Conservation (phyloP, 805 yeast genomes). For the Candida ovalis region DNA sequence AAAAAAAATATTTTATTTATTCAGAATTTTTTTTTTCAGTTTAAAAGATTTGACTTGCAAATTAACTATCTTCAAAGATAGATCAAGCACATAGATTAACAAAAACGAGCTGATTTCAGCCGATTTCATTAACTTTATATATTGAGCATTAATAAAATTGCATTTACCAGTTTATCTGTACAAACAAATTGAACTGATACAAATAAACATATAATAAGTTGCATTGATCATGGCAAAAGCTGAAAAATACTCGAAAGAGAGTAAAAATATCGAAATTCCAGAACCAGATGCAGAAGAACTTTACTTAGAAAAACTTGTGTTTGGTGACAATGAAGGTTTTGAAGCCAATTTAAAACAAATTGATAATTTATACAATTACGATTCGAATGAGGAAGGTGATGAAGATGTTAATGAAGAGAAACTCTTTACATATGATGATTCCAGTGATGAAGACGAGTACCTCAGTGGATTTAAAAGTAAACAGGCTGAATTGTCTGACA, state of each 20-base stretch:
- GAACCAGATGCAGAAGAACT: conserved; percentile 85
- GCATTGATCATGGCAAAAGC: conserved; percentile 7
- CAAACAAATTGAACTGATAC: too few relatives aligned
- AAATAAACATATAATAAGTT: background rate
- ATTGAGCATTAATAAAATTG: too few relatives aligned
- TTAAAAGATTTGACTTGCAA: too few relatives aligned
- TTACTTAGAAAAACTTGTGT: conserved; percentile 74
- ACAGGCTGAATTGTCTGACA: conserved; percentile 36
- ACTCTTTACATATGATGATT: conserved; percentile 21
- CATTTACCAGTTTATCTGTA: too few relatives aligned
- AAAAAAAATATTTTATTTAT: too few relatives aligned
- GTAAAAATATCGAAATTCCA: conserved; percentile 35
- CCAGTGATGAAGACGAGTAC: conserved; percentile 32
- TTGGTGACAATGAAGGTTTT: conserved; percentile 82
- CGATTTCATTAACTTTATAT: too few relatives aligned
- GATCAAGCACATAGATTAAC: too few relatives aligned
- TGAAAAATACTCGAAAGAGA: conserved; percentile 3
- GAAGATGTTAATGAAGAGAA: conserved; percentile 21
- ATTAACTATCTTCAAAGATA: too few relatives aligned
- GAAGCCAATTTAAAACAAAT: conserved; percentile 57
- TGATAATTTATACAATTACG: conserved; percentile 51
- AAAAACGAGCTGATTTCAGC: too few relatives aligned
- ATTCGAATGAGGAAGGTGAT: conserved; percentile 35
- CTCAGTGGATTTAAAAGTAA: conserved; percentile 40
- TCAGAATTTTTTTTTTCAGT: too few relatives aligned